Evolutionary conservation across 78 protist genomes (phyloP), one percentile per base, ranked within the genome.

Genomic region (Dictyostelium purpureum): DNA sequence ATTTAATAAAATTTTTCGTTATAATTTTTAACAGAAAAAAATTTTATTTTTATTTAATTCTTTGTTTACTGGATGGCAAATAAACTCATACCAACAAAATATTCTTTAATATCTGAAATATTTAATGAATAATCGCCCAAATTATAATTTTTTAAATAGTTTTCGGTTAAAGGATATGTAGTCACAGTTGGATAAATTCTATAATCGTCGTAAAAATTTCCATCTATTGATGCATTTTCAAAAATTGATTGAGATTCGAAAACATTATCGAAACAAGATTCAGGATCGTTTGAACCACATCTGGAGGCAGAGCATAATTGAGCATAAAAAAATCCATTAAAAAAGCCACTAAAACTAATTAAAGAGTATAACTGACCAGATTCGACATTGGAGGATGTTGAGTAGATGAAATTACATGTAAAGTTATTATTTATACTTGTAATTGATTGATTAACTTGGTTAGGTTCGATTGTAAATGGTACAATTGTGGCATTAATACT

Each of bases 241-340:
- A 71, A 43, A 4, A 11, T 14, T 19, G 43, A 33, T 12, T 33
- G 14, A 45, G 37, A 21, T 19, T 71, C 57, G 14, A 71, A 71
- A 12, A 43, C 51, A 38, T 24, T 43, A 26, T 71, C 57, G n/a
- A 43, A 43, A 43, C 78, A 71, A 12, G 38, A n/a, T n/a, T 42
- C 16, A 7, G 51, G 51, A 26, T 38, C 38, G 14, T 38, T 26
- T 24, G 51, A 26, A 24, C n/a, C 26, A 43, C 78, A 71, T 18
- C 38, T 43, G 1, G 51, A 71, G n/a, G 43, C 78, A 43, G 49
- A 19, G 43, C 82, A 76, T 52, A 76, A n/a, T 56, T 76, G 82
- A 52, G 47, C 37, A n/a, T 76, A 24, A 63, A 76, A 76, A 12
- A 37, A 47, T 6, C 52, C 69, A 37, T 49, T 37, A 38, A 76